These are phyloP conservation scores for Talaromyces wortmannii DNA, from an alignment of 495 filamentous ascomycete genomes.

Conservation along the genomic window DNA sequence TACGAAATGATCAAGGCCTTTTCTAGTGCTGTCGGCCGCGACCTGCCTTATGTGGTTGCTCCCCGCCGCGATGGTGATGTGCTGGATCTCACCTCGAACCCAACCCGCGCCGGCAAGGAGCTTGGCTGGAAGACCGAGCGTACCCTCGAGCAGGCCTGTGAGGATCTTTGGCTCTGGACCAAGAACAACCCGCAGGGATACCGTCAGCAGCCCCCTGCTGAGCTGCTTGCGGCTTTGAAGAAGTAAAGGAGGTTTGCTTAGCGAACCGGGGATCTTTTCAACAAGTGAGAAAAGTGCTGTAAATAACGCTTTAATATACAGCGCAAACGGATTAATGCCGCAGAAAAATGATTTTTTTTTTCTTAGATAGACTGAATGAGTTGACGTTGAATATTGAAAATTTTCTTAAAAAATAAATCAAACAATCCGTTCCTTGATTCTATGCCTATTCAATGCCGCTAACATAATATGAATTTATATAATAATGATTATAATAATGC, in stretches of 20 bases:
- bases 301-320: background rate
- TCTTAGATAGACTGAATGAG: background rate
- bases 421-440: background rate
- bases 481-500: too few relatives aligned
- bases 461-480: too few relatives aligned
- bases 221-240: conserved; percentile 61
- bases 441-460: too few relatives aligned
- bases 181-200: conserved; percentile 96
- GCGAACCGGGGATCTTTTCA: background rate
- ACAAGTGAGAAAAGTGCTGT: background rate
- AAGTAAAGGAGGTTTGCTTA: conserved; percentile 25
- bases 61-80: conserved; percentile 83
- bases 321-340: background rate
- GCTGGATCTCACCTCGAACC: conserved; percentile 88
- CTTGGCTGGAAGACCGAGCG: conserved; percentile 87
- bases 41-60: conserved; percentile 82
- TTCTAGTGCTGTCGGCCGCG: conserved; percentile 72
- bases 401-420: background rate
- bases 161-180: conserved; percentile 91
- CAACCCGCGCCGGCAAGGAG: conserved; percentile 78
- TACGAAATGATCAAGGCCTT: conserved; percentile 98
- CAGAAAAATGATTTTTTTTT: background rate
- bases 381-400: background rate
- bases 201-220: conserved; percentile 78
- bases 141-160: conserved; percentile 87